Conservation (phyloP, 495 filamentous ascomycete genomes). For the Clohesyomyces aquaticus region DNA sequence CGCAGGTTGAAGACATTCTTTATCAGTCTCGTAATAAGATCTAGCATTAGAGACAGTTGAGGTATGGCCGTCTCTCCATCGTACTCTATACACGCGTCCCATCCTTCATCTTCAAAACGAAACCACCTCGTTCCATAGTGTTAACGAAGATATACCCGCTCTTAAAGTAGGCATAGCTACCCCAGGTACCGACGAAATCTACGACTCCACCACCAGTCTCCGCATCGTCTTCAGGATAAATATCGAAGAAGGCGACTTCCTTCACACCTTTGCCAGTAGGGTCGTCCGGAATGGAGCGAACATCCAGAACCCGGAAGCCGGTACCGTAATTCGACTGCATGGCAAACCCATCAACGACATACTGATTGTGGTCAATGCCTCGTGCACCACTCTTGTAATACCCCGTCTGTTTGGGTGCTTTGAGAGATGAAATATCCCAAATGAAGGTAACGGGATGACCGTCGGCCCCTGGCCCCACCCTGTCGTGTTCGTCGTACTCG, state of each 20-base stretch:
- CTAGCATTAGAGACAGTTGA: no score
- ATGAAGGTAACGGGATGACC: conserved; percentile 43
- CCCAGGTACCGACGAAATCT: conserved; percentile 64
- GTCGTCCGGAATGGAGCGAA: conserved; percentile 56
- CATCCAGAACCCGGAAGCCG: conserved; percentile 61
- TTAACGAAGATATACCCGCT: conserved; percentile 62
- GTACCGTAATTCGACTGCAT: conserved; percentile 66
- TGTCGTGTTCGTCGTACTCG: conserved; percentile 61
- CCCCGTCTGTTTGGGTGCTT: conserved; percentile 54
- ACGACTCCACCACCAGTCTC: conserved; percentile 51
- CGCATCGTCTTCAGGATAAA: conserved; percentile 63
- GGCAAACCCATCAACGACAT: conserved; percentile 55
- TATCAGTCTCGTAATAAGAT: no score
- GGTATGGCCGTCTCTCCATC: no score
- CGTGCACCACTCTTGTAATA: conserved; percentile 54
- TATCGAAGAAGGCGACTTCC: conserved; percentile 62
- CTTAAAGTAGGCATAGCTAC: conserved; percentile 60
- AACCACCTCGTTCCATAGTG: conserved; percentile 63
- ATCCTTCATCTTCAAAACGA: conserved; percentile 49
- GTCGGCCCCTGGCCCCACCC: conserved; percentile 41
- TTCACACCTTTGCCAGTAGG: conserved; percentile 57
- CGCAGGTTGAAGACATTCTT: no score
- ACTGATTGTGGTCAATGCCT: conserved; percentile 67
- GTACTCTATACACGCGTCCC: conserved; percentile 11
- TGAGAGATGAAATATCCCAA: conserved; percentile 41